Percentiles rank a stretch among this genome's conserved stretches.
These are phyloP conservation scores for Glomus cerebriforme DNA, from an alignment of 192 early-diverging fungal species.

Conservation along the genomic window DNA sequence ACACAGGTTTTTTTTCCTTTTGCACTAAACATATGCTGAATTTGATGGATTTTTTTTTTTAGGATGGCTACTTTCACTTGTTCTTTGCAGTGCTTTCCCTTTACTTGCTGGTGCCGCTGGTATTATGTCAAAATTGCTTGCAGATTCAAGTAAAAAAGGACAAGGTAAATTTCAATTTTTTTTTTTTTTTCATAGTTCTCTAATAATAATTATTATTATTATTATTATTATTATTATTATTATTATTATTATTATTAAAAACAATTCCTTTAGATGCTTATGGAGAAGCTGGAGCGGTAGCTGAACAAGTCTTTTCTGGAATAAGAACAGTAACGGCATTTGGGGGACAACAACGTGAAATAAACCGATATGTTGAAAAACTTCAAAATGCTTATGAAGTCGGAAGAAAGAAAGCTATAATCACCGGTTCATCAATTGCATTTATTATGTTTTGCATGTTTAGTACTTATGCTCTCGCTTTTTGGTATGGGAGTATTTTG, in stretches of 20 bases:
- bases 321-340: constrained; percentile 93
- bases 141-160: not conserved
- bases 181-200: not conserved
- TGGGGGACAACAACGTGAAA: constrained; percentile 72
- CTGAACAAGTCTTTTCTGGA: constrained; percentile 80
- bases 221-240: not conserved
- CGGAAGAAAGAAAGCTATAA: constrained; percentile 65
- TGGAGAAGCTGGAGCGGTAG: constrained; percentile 84
- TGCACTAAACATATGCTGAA: not conserved
- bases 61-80: constrained; percentile 82
- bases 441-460: constrained; percentile 69
- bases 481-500: constrained; percentile 82
- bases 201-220: not conserved
- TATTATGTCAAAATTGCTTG: not conserved
- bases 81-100: constrained; percentile 78
- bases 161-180: not conserved
- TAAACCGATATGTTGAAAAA: constrained; percentile 60
- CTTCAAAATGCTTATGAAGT: constrained; percentile 62
- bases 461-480: constrained; percentile 72
- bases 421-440: constrained; percentile 59
- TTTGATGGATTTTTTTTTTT: constrained; percentile 51
- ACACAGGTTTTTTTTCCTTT: not conserved
- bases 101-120: constrained; percentile 53
- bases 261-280: constrained; percentile 55
- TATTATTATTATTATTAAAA: not conserved